A percentile compares a stretch with the other conserved stretches of the same genome.
Conservation (phyloP, 2,329 filamentous ascomycete species). For the Clarireedia paspali region DNA sequence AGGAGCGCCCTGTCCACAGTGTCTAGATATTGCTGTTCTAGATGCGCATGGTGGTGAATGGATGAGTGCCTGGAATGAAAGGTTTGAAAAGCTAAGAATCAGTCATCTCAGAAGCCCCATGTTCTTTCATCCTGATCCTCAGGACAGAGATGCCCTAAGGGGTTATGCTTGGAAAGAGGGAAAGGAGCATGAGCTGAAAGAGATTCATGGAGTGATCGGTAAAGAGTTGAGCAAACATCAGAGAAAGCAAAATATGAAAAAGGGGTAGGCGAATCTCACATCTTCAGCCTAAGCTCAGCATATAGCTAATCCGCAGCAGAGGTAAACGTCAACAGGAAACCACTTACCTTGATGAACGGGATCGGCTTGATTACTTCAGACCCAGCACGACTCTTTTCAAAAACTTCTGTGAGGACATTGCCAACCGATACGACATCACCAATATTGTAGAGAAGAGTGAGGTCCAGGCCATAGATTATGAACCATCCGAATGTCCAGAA, state of each 20-base stretch:
- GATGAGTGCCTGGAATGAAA: constrained; percentile 63
- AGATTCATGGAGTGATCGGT: constrained; percentile 68
- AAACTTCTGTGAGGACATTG: constrained; percentile 52
- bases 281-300: background rate
- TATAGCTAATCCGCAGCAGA: constrained; percentile 18
- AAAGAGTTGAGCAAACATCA: constrained; percentile 75
- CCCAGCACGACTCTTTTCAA: constrained; percentile 55
- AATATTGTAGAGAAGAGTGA: constrained; percentile 49
- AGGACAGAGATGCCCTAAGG: constrained; percentile 65
- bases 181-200: constrained; percentile 53
- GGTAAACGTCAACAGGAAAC: constrained; percentile 28
- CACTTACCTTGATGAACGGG: constrained; percentile 49
- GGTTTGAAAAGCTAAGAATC: constrained; percentile 64
- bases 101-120: constrained; percentile 68
- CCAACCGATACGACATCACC: constrained; percentile 50
- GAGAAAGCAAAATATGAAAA: constrained; percentile 51
- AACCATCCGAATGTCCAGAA: background rate
- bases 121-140: constrained; percentile 75
- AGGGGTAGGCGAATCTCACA: constrained; percentile 33
- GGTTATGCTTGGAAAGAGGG: constrained; percentile 57
- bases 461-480: constrained; percentile 19
- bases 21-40: constrained; percentile 49
- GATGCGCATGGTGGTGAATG: constrained; percentile 57
- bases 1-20: constrained; percentile 13
- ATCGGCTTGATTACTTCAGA: constrained; percentile 62